Evolutionary conservation across 805 yeast species (phyloP).

Genomic region (Cyberlindnera lachancei): DNA sequence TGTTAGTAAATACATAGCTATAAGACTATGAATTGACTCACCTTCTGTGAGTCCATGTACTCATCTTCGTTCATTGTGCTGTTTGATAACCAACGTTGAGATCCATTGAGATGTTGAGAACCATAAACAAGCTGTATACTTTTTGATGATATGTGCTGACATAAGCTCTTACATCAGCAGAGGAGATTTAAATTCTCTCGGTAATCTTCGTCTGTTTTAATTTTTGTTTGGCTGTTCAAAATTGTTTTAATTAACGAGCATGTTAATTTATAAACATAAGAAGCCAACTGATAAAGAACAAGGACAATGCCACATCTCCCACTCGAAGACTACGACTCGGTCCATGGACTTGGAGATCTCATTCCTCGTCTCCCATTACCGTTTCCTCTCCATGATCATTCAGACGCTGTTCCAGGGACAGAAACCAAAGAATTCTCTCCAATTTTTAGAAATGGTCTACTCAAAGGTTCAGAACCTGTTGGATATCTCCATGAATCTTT

Average conservation of each 20-base stretch:
- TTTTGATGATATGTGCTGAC: too few relatives aligned
- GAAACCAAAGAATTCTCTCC: conserved; percentile 40
- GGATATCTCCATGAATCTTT: conserved; percentile 36
- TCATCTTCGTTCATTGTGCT: conserved; percentile 4
- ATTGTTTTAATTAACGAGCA: too few relatives aligned
- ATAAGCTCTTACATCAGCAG: too few relatives aligned
- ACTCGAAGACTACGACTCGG: conserved; percentile 1
- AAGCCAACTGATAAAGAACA: too few relatives aligned
- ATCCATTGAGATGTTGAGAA: not conserved
- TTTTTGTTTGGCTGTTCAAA: too few relatives aligned
- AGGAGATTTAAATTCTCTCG: too few relatives aligned
- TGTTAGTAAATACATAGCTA: too few relatives aligned
- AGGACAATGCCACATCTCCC: conserved; percentile 7
- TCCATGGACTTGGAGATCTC: conserved; percentile 10
- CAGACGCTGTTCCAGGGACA: conserved; percentile 18
- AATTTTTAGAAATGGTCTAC: conserved; percentile 38
- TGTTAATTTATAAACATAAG: too few relatives aligned
- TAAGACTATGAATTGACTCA: too few relatives aligned
- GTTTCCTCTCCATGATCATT: conserved; percentile 13
- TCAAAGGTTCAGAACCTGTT: conserved; percentile 25
- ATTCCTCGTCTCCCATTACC: conserved; percentile 13
- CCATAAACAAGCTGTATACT: too few relatives aligned
- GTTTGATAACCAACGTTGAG: not conserved
- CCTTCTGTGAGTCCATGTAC: conserved; percentile 14
- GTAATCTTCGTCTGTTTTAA: too few relatives aligned